Conservation (phyloP, 2,329 filamentous ascomycete species). For the Claviceps humidiphila region DNA sequence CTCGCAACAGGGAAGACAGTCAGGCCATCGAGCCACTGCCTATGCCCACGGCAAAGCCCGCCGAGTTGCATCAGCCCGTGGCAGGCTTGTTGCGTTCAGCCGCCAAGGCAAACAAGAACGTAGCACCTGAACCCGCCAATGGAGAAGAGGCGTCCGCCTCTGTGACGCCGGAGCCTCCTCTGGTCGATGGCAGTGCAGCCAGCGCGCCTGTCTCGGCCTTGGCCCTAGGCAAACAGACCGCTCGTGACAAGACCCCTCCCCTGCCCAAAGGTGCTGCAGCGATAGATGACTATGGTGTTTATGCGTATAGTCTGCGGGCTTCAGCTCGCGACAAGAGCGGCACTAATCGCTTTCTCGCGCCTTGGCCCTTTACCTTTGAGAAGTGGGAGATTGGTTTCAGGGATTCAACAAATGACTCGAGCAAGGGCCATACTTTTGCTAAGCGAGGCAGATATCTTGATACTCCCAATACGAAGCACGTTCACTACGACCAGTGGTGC, state of each 20-base stretch:
- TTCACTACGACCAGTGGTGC: conserved; percentile 42
- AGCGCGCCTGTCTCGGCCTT: conserved; percentile 11
- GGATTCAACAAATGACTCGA: conserved; percentile 43
- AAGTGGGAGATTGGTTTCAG: conserved; percentile 45
- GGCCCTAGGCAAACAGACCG: conserved; percentile 16
- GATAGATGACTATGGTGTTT: conserved; percentile 39
- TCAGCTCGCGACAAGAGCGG: conserved; percentile 27
- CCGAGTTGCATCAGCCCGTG: conserved; percentile 11
- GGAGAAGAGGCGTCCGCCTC: conserved; percentile 23
- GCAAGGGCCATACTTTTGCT: conserved; percentile 37
- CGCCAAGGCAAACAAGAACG: conserved; percentile 20
- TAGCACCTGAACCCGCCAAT: conserved; percentile 18
- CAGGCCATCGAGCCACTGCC: conserved; percentile 13
- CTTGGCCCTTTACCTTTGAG: conserved; percentile 33
- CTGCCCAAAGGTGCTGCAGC: conserved; percentile 28
- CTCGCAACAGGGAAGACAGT: conserved; percentile 20
- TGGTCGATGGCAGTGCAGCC: conserved; percentile 16
- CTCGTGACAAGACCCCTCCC: conserved; percentile 25
- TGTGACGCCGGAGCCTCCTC: conserved; percentile 22
- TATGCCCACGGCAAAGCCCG: conserved; percentile 11
- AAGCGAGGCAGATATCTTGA: conserved; percentile 41
- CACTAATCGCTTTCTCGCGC: conserved; percentile 40
- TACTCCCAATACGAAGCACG: conserved; percentile 37
- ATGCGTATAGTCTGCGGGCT: conserved; percentile 28
- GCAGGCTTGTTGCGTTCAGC: conserved; percentile 27